Conservation (phyloP, 768 basidiomycete species). For the Lactifluus hygrophoroides region DNA sequence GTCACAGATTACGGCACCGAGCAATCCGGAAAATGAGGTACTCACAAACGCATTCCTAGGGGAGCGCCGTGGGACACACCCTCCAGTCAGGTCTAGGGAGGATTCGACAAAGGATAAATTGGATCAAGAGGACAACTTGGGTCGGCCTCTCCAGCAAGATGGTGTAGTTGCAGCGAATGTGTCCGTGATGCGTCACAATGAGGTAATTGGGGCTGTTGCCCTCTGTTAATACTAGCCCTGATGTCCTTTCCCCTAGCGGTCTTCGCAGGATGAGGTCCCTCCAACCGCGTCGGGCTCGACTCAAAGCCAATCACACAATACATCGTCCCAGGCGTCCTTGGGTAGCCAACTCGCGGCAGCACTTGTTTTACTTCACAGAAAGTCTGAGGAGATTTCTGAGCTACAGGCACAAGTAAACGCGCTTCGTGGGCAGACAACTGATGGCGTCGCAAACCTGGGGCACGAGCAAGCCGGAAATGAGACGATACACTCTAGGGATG, state of each 20-base stretch:
- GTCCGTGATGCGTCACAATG: neutral
- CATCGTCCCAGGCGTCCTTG: neutral
- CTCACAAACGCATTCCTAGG: neutral
- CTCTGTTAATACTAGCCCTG: neutral
- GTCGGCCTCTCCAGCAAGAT: neutral
- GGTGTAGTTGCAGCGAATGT: neutral
- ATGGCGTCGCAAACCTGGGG: neutral
- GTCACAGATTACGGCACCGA: neutral
- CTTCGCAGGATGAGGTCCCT: conserved; percentile 12
- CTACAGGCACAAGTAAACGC: conserved; percentile 6
- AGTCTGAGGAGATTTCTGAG: conserved; percentile 16
- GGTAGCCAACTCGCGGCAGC: conserved; percentile 12
- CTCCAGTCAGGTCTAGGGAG: neutral
- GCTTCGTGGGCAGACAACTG: neutral
- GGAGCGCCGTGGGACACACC: neutral
- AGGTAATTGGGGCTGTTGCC: neutral
- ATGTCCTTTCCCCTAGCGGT: neutral
- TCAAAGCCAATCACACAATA: conserved; percentile 5
- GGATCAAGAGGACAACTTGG: neutral
- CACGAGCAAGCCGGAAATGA: neutral
- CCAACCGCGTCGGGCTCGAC: conserved; percentile 6
- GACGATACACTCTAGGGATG: neutral
- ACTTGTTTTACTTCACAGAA: conserved; percentile 13
- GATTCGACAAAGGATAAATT: neutral
- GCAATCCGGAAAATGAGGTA: neutral